These are phyloP conservation scores for Cystobasidium pallidum DNA, from an alignment of 1,284 basidiomycete genomes.

Conservation along the genomic window DNA sequence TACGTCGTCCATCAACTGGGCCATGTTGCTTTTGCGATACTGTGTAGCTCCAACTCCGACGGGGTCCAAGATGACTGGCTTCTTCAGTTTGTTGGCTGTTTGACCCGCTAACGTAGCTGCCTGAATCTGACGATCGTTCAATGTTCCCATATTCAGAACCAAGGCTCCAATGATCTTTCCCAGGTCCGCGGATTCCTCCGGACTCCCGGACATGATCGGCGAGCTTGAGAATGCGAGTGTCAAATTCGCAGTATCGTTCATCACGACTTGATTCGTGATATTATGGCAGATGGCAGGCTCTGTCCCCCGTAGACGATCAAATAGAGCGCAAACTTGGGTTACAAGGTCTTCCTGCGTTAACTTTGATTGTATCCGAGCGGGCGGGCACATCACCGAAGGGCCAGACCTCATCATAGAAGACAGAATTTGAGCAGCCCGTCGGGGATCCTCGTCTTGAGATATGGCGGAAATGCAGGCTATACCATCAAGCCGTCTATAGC, in stretches of 20 bases:
- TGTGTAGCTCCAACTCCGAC: conserved; percentile 86
- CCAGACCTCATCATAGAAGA: background rate
- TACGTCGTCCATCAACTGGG: conserved; percentile 76
- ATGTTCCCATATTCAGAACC: conserved; percentile 89
- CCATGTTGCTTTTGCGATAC: conserved; percentile 66
- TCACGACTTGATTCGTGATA: conserved; percentile 59
- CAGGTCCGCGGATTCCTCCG: conserved; percentile 81
- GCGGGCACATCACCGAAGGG: background rate
- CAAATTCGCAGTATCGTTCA: conserved; percentile 68
- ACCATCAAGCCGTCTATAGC: conserved; percentile 66
- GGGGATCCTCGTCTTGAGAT: conserved; percentile 69
- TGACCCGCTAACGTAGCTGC: conserved; percentile 82
- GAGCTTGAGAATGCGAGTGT: conserved; percentile 86
- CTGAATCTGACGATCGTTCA: conserved; percentile 64
- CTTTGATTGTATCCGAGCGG: background rate
- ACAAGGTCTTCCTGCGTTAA: background rate
- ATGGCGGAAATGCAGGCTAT: conserved; percentile 92
- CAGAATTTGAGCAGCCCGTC: conserved; percentile 60
- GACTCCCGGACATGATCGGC: conserved; percentile 77
- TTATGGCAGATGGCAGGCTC: conserved; percentile 48
- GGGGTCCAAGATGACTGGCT: conserved; percentile 88
- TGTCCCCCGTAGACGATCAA: conserved; percentile 8
- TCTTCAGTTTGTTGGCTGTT: conserved; percentile 71
- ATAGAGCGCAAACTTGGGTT: conserved; percentile 1
- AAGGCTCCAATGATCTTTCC: conserved; percentile 69